Base-by-base conservation (phyloP, 2,329 filamentous ascomycete genomes). In the Ceratocystiopsis brevicomis region DNA sequence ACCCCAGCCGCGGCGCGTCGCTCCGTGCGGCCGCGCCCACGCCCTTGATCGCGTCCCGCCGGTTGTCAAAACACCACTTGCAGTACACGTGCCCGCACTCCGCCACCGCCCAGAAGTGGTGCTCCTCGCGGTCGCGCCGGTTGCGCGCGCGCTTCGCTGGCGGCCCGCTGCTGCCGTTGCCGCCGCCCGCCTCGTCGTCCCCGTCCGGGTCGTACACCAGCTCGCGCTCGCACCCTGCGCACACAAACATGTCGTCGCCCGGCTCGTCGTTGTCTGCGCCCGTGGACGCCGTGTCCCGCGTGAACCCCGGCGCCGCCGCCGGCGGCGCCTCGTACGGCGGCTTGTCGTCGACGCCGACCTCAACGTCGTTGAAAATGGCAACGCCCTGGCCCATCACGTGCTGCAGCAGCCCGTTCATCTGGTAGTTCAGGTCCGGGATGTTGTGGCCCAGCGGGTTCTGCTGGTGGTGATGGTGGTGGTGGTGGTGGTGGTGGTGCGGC, bases 41-140 rank as follows among this genome's bases (percentile, higher is more conserved):
- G 41, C 56, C 60, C 36, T 50, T 62, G 9, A 57, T 57, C 4
- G 62, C 60, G 21, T 56, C 64, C 42, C 73, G 64, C 39, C 74
- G 69, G 48, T 68, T 65, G 44, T 78, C 72, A 50, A 66, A 78
- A 57, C 75, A 79, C 10, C 63, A 61, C 45, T 67, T 68, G 57
- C 75, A 79, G 53, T 75, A 79, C 14, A 78, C 74, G 63, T 98
- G 90, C 50, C 90, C 90, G 57, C 90, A 98, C 42, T 71, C 71
- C 60, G 87, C 94, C 34, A 90, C 69, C 1, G 90, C 80, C 86
- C 87, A 96, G 48, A 96, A 88, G 53, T 94, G 81, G 55, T 83
- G 78, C 59, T 93, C 86, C 18, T 67, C 69, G 8, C 64, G 60
- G 17, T 67, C 63, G 53, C 69, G 76, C 40, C 62, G 61, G 36